Conservation (phyloP, 1,139 yeast genomes). For the Diutina siamensis region DNA sequence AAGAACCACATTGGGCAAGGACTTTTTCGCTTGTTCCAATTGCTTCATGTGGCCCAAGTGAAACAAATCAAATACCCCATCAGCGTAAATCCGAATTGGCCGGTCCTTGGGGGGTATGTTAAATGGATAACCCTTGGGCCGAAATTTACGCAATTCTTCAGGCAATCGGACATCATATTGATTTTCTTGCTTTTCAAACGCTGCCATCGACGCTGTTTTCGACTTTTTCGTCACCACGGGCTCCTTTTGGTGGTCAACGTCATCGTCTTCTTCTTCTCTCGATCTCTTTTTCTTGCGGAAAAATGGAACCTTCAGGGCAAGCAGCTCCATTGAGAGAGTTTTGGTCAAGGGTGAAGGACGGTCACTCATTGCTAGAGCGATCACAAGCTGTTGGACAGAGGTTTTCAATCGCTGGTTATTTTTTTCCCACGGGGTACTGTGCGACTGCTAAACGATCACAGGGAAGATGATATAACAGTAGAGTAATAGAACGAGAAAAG, state of each 20-base stretch:
- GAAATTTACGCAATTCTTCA: constrained; percentile 49
- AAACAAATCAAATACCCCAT: constrained; percentile 93
- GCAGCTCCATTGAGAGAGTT: constrained; percentile 32
- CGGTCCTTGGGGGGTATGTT: constrained; percentile 79
- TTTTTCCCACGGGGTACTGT: background rate
- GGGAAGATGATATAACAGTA: too few species aligned
- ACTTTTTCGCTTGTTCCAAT: constrained; percentile 88
- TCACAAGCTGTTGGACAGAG: too few species aligned
- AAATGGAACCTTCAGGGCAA: constrained; percentile 28
- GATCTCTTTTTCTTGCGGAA: constrained; percentile 25
- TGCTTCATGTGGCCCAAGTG: constrained; percentile 98
- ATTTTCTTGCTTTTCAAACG: constrained; percentile 38
- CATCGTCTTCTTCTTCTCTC: constrained; percentile 8
- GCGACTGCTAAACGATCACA: too few species aligned
- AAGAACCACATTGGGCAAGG: constrained; percentile 73
- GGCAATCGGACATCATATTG: constrained; percentile 51
- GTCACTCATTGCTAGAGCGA: background rate
- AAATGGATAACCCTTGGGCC: constrained; percentile 62
- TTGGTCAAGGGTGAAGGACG: background rate
- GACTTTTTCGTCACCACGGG: background rate
- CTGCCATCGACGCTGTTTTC: constrained; percentile 11
- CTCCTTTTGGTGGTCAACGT: too few species aligned
- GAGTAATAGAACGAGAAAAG: too few species aligned
- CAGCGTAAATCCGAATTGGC: constrained; percentile 88
- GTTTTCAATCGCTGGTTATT: too few species aligned